Evolutionary conservation across 2,329 filamentous ascomycete genomes (phyloP), one percentile per base, ranked within the genome.

Genomic region (Blastomyces silverae): DNA sequence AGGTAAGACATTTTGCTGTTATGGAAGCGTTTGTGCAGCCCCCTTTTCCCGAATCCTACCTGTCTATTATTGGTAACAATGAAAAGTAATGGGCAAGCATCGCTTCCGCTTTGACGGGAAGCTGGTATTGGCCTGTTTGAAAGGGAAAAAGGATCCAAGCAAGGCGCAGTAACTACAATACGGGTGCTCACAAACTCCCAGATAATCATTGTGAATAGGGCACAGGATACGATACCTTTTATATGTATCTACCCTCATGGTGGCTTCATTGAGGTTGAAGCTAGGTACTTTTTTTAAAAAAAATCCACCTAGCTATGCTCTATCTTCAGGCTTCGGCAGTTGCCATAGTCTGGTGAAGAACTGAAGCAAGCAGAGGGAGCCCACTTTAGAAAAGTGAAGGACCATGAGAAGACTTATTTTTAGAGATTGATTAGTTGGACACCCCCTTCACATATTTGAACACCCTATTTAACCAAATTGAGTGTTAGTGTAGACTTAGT

Each of bases 291-390:
- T 48, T 48, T 44, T 15, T 28, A 28, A n/a, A n/a, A n/a, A n/a
- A n/a, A n/a, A n/a, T 28, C 20, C 13, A n/a, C 10, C 34, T 37
- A 25, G 56, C 34, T 25, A 58, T 42, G 56, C 34, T 11, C 39
- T 15, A 37, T 25, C 56, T 39, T 42, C 37, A 28, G 1, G 37
- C 56, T 58, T 39, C 56, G 56, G 56, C 56, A 58, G n/a, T 42
- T 58, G 10, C 6, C 37, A 39, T 58, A 58, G 56, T 58, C 56
- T 25, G 56, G 56, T 58, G 56, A 37, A 42, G 56, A 22, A 58
- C 56, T 34, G 53, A 6, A 25, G 34, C 11, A 56, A 56, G 37
- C 11, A 11, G 53, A 20, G 11, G 17, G 28, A 34, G 31, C 53
- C 31, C 53, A 57, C 55, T 39, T 28, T 39, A n/a, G 11, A 28